phyloP scores from a whole-genome alignment of 768 basidiomycete species.

The Auriscalpium orientale region DNA sequence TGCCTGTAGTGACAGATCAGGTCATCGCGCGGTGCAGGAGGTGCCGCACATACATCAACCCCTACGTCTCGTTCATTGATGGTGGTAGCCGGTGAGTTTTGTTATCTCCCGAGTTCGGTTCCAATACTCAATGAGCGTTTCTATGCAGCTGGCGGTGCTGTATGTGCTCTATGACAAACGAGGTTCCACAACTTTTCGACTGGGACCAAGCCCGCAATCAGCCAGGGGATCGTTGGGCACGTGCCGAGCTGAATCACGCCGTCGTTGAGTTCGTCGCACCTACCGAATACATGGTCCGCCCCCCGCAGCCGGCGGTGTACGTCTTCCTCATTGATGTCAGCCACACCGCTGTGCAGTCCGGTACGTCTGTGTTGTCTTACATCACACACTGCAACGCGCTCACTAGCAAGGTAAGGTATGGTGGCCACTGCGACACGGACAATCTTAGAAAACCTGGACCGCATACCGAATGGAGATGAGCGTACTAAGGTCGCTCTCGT shows the following conservation, averaged over 20 bases:
- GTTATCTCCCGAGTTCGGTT: too few species aligned
- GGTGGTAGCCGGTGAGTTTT: constrained; percentile 77
- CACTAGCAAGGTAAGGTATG: constrained; percentile 58
- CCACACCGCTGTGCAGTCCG: constrained; percentile 84
- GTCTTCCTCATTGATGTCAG: constrained; percentile 97
- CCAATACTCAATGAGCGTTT: not conserved
- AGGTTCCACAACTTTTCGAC: constrained; percentile 96
- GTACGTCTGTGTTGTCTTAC: constrained; percentile 31
- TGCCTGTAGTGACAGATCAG: constrained; percentile 43
- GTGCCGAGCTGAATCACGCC: constrained; percentile 87
- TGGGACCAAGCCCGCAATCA: constrained; percentile 94
- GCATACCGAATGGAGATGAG: constrained; percentile 90
- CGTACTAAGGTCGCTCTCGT: constrained; percentile 90
- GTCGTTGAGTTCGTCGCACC: constrained; percentile 98
- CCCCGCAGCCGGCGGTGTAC: constrained; percentile 96
- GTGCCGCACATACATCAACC: constrained; percentile 51
- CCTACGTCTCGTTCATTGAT: constrained; percentile 67
- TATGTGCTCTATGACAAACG: constrained; percentile 98
- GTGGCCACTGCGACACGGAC: constrained; percentile 97
- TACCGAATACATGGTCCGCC: constrained; percentile 98
- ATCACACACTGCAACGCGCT: not conserved
- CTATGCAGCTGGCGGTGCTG: constrained; percentile 89
- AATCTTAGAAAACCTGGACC: constrained; percentile 89
- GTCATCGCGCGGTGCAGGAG: constrained; percentile 48
- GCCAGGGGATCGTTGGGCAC: constrained; percentile 91